Percentiles rank a stretch among this genome's conserved stretches.
Conservation (phyloP, 805 yeast species). For the Cyberlindnera nakhonratchasimensis region DNA sequence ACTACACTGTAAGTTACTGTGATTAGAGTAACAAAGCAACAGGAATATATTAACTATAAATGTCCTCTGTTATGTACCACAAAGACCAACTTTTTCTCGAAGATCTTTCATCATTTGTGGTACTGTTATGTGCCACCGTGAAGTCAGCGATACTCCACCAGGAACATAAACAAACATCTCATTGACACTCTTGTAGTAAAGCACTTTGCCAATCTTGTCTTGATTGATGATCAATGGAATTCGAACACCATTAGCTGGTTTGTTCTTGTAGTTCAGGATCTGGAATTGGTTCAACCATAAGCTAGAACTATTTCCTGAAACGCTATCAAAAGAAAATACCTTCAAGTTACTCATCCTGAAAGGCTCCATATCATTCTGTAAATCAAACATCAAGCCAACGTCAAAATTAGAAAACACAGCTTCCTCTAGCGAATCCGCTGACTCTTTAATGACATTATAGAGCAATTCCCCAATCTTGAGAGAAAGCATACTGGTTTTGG, state of each 20-base stretch:
- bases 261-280: background rate
- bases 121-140: background rate
- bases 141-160: background rate
- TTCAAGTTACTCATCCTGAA: constrained; percentile 1
- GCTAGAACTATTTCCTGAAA: background rate
- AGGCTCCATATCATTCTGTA: background rate
- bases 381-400: background rate
- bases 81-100: background rate
- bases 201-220: background rate
- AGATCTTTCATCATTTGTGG: background rate
- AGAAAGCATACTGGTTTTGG: no score
- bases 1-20: no score
- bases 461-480: background rate
- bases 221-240: background rate
- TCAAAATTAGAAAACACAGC: background rate
- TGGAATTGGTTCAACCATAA: background rate
- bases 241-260: background rate
- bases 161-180: background rate
- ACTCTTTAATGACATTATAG: background rate
- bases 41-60: no score
- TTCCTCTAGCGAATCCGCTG: background rate
- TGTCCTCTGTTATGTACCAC: background rate
- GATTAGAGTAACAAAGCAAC: no score
- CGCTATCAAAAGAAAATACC: background rate
- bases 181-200: constrained; percentile 1